These are phyloP conservation scores for Candida pini DNA, from an alignment of 805 yeast genomes.

Conservation along the genomic window DNA sequence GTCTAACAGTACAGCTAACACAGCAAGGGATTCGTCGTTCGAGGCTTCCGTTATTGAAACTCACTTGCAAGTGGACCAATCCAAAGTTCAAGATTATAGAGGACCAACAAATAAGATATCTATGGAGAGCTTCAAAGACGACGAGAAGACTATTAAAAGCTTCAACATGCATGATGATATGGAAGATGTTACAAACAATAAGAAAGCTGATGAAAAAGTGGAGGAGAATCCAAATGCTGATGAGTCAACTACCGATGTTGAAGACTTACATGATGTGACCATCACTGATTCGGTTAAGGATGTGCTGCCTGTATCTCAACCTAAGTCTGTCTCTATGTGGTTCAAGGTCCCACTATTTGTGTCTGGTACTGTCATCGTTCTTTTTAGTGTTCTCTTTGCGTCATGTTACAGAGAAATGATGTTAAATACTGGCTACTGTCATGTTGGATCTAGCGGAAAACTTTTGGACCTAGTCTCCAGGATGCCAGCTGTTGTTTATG, in stretches of 20 bases:
- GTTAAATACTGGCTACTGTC: constrained; percentile 68
- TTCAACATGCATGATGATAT: constrained; percentile 15
- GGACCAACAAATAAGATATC: constrained; percentile 22
- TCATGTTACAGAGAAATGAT: constrained; percentile 57
- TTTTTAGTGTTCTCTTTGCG: constrained; percentile 32
- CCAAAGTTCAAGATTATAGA: background rate
- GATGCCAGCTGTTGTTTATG: constrained; percentile 15
- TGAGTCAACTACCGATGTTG: constrained; percentile 10
- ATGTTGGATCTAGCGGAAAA: constrained; percentile 37
- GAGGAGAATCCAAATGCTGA: constrained; percentile 11
- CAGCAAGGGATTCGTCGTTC: too few relatives aligned
- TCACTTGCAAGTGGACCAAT: background rate
- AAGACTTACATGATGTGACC: constrained; percentile 3
- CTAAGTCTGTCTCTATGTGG: too few relatives aligned
- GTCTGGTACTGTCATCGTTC: constrained; percentile 5
- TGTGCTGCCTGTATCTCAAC: too few relatives aligned
- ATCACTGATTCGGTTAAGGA: too few relatives aligned
- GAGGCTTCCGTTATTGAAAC: too few relatives aligned
- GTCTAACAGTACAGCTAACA: too few relatives aligned
- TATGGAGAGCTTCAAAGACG: constrained; percentile 13
- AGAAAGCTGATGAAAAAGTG: constrained; percentile 20
- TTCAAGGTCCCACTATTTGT: too few relatives aligned
- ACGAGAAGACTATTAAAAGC: constrained; percentile 15
- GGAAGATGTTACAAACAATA: too few relatives aligned
- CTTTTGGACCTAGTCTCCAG: constrained; percentile 7